Conservation (phyloP, 768 basidiomycete species). For the Boletus pseudo-olivaceus region DNA sequence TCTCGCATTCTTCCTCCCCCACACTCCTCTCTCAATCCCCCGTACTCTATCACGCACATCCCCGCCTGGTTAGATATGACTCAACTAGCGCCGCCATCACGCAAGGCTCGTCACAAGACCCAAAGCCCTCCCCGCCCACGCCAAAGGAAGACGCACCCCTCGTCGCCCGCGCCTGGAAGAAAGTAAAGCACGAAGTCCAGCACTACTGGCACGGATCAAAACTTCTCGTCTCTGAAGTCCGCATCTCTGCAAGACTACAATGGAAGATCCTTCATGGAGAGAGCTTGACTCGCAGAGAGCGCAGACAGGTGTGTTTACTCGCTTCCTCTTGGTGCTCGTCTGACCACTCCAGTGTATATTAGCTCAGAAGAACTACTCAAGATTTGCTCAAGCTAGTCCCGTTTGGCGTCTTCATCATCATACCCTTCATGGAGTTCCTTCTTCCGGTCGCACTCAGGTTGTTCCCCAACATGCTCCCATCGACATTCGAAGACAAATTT, state of each 20-base stretch:
- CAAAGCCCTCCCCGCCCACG: constrained; percentile 48
- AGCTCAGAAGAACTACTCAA: constrained; percentile 92
- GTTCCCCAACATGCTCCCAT: constrained; percentile 98
- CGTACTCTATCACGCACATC: constrained; percentile 13
- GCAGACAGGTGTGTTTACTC: constrained; percentile 67
- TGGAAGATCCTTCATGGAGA: constrained; percentile 93
- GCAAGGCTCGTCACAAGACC: constrained; percentile 33
- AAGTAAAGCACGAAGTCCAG: constrained; percentile 90
- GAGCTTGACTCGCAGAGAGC: constrained; percentile 85
- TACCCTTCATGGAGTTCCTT: constrained; percentile 98
- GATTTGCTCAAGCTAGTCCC: constrained; percentile 92
- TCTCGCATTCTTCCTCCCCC: constrained; percentile 16
- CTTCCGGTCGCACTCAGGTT: constrained; percentile 94
- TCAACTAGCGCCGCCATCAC: constrained; percentile 9
- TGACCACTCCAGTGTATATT: constrained; percentile 1
- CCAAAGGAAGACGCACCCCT: constrained; percentile 47
- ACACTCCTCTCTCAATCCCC: constrained; percentile 22
- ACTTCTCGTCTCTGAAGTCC: constrained; percentile 89
- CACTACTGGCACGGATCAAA: constrained; percentile 99
- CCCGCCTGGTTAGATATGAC: constrained; percentile 8
- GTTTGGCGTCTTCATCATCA: constrained; percentile 90
- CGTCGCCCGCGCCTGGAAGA: constrained; percentile 74
- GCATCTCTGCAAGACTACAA: constrained; percentile 82
- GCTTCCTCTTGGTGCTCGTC: background rate
- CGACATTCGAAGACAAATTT: constrained; percentile 97